Evolutionary conservation across 1,284 basidiomycete genomes (phyloP).

Genomic region (Sporisorium scitamineum): DNA sequence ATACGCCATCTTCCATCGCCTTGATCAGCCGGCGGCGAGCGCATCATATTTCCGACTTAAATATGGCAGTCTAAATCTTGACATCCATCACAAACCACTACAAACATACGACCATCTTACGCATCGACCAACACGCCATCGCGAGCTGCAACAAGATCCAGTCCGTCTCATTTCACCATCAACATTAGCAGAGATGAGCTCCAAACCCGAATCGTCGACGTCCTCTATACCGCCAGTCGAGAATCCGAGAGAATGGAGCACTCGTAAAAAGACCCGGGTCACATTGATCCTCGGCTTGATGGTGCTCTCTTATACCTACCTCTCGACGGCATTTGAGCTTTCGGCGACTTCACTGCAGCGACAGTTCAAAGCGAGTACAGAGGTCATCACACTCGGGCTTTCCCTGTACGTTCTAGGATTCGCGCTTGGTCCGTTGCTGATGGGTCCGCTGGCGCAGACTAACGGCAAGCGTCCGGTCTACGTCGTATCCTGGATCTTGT

Average conservation of each 20-base stretch:
- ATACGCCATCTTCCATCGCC: neutral
- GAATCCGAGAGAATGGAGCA: slow-evolving; percentile 36
- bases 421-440: slow-evolving; percentile 37
- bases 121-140: too few relatives aligned
- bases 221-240: slow-evolving; percentile 21
- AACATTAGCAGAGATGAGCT: neutral
- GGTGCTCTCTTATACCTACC: slow-evolving; percentile 45
- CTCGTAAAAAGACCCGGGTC: slow-evolving; percentile 32
- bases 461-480: slow-evolving; percentile 51
- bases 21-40: neutral
- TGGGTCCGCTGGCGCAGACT: slow-evolving; percentile 40
- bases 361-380: slow-evolving; percentile 28
- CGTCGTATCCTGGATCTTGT: slow-evolving; percentile 35
- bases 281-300: slow-evolving; percentile 32
- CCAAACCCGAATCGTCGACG: neutral
- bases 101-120: too few relatives aligned
- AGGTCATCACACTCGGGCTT: slow-evolving; percentile 39
- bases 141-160: too few relatives aligned
- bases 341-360: slow-evolving; percentile 28
- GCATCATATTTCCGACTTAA: neutral
- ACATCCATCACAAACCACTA: too few relatives aligned
- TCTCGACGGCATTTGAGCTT: slow-evolving; percentile 40
- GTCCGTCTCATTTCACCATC: neutral
- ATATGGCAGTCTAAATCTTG: neutral
- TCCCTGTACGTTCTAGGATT: slow-evolving; percentile 43